Evolutionary conservation across 495 filamentous ascomycete species (phyloP).

Genomic region (Penicillium psychrofluorescens): DNA sequence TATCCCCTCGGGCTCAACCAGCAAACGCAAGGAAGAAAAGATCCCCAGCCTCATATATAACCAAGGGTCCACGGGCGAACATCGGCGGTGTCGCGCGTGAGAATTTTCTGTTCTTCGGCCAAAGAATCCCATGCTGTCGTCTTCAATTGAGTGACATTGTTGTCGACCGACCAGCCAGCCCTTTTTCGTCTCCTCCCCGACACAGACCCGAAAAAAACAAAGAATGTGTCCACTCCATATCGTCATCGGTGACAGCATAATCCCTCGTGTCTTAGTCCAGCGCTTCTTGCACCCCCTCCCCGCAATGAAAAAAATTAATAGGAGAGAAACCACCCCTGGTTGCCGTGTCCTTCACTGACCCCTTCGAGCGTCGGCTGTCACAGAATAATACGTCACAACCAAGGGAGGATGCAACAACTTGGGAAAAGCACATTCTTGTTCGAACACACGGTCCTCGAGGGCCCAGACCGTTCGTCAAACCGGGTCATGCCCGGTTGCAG

Average conservation of each 20-base stretch:
- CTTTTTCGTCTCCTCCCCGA: background rate
- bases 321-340: background rate
- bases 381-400: too few relatives aligned
- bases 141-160: too few relatives aligned
- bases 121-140: too few relatives aligned
- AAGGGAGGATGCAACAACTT: too few relatives aligned
- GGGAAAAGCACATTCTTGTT: too few relatives aligned
- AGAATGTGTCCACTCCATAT: background rate
- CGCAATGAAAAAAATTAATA: background rate
- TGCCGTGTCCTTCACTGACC: too few relatives aligned
- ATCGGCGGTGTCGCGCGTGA: too few relatives aligned
- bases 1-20: constrained; percentile 1
- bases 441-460: constrained; percentile 7
- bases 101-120: too few relatives aligned
- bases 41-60: too few relatives aligned
- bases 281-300: background rate
- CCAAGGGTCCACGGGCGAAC: too few relatives aligned
- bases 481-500: background rate
- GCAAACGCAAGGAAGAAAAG: constrained; percentile 5
- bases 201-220: background rate
- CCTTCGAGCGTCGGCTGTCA: too few relatives aligned
- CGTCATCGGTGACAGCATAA: constrained; percentile 27
- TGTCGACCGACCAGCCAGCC: too few relatives aligned
- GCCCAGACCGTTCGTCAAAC: constrained; percentile 11
- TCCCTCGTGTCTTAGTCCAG: constrained; percentile 8